phyloP scores from a whole-genome alignment of 768 basidiomycete species.

The Lentinula lateritia region DNA sequence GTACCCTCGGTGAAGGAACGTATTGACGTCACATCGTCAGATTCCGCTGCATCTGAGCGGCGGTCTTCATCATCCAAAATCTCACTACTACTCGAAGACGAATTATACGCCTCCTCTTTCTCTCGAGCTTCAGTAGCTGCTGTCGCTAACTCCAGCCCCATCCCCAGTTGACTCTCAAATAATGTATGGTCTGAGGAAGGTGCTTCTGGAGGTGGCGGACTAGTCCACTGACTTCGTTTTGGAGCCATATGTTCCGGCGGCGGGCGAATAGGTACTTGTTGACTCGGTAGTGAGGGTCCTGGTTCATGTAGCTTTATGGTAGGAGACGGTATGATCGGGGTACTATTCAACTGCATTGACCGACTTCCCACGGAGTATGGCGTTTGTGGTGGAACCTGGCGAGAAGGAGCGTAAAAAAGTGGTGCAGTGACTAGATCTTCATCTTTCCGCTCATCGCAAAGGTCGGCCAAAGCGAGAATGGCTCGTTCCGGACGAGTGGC shows the following conservation, averaged over 20 bases:
- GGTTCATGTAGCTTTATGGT: conserved; percentile 45
- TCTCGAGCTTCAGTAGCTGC: conserved; percentile 57
- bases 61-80: conserved; percentile 61
- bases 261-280: conserved; percentile 32
- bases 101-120: conserved; percentile 36
- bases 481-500: conserved; percentile 75
- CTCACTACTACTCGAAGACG: conserved; percentile 61
- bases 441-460: conserved; percentile 85
- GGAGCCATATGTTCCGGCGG: conserved; percentile 80
- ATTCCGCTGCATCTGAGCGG: conserved; percentile 54
- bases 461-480: conserved; percentile 74
- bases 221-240: conserved; percentile 77
- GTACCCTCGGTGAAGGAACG: conserved; percentile 57
- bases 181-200: conserved; percentile 57
- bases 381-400: conserved; percentile 52
- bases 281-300: conserved; percentile 21
- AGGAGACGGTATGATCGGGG: conserved; percentile 33
- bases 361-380: conserved; percentile 65
- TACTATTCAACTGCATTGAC: conserved; percentile 45
- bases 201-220: conserved; percentile 76
- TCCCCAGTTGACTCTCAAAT: conserved; percentile 65
- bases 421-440: conserved; percentile 55
- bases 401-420: conserved; percentile 28
- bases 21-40: conserved; percentile 68
- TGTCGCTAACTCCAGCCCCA: conserved; percentile 65